Evolutionary conservation across 805 yeast species (phyloP).

Genomic region (Lipomyces orientalis): DNA sequence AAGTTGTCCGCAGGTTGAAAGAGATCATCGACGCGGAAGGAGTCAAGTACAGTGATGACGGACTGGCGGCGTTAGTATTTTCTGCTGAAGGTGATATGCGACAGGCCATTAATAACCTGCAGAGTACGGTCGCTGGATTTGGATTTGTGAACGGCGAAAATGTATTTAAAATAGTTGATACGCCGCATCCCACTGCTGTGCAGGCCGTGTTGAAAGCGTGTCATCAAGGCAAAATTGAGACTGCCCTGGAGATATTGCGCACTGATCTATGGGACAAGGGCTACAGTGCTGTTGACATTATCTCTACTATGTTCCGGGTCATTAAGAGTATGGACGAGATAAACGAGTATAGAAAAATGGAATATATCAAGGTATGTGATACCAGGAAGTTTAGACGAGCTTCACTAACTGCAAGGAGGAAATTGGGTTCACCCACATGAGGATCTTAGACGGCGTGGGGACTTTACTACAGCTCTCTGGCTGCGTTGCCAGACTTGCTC

Average conservation of each 20-base stretch:
- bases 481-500: constrained; percentile 62
- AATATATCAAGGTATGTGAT: constrained; percentile 59
- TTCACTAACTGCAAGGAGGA: constrained; percentile 47
- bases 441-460: constrained; percentile 90
- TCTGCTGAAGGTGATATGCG: constrained; percentile 99
- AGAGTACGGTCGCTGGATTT: constrained; percentile 93
- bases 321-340: constrained; percentile 74
- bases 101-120: constrained; percentile 93
- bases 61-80: constrained; percentile 88
- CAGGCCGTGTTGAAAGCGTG: constrained; percentile 65
- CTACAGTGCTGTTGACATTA: constrained; percentile 90
- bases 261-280: constrained; percentile 85
- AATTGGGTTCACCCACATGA: constrained; percentile 90
- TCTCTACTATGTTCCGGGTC: constrained; percentile 87
- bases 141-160: constrained; percentile 88
- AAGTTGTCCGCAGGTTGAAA: constrained; percentile 75
- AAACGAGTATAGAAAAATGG: constrained; percentile 71
- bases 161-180: constrained; percentile 93
- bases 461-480: constrained; percentile 87
- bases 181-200: constrained; percentile 91
- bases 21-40: constrained; percentile 72
- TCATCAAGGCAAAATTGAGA: constrained; percentile 59
- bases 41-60: constrained; percentile 83
- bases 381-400: background rate
- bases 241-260: constrained; percentile 62